Base-by-base conservation (phyloP, 345 rosid species). In the Eucalyptus regnans region DNA sequence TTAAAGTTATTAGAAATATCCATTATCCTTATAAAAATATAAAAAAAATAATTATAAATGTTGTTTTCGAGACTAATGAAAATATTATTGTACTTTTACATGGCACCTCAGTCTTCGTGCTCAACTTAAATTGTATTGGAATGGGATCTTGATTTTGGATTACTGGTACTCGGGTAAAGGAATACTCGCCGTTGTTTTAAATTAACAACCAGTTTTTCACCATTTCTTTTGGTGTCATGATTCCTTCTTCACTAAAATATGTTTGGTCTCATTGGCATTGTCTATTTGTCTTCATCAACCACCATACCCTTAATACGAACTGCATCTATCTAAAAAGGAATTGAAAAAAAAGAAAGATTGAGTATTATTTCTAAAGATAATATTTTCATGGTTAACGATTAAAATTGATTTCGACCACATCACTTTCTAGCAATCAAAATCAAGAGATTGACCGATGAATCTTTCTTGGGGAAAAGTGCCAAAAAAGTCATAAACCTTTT, bases 221-320 rank as follows among this genome's bases (percentile, higher is more conserved):
- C 50, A 46, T 95, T 27, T 94, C 94, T 86, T 91, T 88, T 88
- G 94, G 95, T 29, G 91, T 91, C 50, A 92, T 64, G 37, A 64
- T n/a, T 64, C 71, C 71, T 64, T 64, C 71, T 64, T 64, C 71
- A 64, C 76, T 64, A n/a, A 16, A 16, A 64, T 14, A 64, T 64
- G 4, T 64, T 64, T 64, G 20, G 37, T 64, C 76, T n/a, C 76
- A n/a, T 64, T 64, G 76, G 76, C 20, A 64, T 64, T n/a, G 4
- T 56, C 29, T 22, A 56, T 56, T 23, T 56, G 37, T n/a, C 76
- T 64, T 64, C 37, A n/a, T 64, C 76, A 15, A n/a, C 2, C 41
- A 64, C 18, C 31, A 7, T 14, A 64, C 41, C 76, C n/a, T 2
- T 62, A 62, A 27, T 13, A 62, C 68, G 31, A 29, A 27, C 31